Evolutionary conservation across 257 asterid genomes (phyloP), one percentile per base, ranked within the genome.

Genomic region (Solanum pennellii): DNA sequence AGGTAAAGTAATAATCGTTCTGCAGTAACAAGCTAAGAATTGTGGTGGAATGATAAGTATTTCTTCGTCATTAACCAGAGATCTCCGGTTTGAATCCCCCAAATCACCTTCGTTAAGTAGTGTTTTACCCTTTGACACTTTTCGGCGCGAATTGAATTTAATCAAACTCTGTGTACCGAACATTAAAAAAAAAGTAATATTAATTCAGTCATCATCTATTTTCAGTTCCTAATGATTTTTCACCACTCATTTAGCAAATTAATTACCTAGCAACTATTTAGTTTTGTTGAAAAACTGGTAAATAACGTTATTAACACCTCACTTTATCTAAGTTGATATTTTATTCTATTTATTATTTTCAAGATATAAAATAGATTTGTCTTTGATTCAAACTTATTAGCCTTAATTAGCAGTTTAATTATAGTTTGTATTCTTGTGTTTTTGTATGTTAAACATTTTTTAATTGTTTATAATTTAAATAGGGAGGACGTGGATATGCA

Each of bases 401-500:
- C 7, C 23, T 52, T 52, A 52, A 52, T 52, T 52, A 52, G 9
- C 52, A 56, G 5, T 7, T 56, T 56, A 1, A 56, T 37, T 74
- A 39, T 5, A 5, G 21, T 72, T 21, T 74, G 12, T 45, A 37
- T 21, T 74, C 33, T 74, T 74, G 20, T 39, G 21, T 12, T 39
- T 74, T 74, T 39, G 82, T 5, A 3, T 21, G 31, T 0, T 74
- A 2, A 74, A 39, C 31, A 75, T 21, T 21, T 39, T 68, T 39
- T 11, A 83, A 66, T 88, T 44, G 65, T 44, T 60, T 60, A 20
- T n/a, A 45, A 79, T 79, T 45, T 0, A 7, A 80, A 80, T 14
- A 96, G 99, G 99, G 99, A 75, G 99, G 99, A 9, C 89, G 93
- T 15, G 99, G 99, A 84, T 65, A 75, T 47, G 99, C 99, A 47